Base-by-base conservation (phyloP, 2,329 filamentous ascomycete genomes). In the Coniochaeta prunicola region DNA sequence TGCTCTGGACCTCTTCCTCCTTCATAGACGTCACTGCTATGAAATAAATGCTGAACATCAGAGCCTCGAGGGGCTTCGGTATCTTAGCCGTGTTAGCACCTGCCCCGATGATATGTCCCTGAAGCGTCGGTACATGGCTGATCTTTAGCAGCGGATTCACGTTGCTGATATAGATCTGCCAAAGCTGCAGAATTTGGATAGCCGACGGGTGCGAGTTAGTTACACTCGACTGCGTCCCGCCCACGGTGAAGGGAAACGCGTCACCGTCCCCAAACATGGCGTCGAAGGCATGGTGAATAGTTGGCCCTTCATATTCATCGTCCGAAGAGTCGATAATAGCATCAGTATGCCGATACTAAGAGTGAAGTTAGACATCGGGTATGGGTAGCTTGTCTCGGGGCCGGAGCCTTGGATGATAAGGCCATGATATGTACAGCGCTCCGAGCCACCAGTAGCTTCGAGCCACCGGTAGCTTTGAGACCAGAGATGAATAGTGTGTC, bases 131-230 rank as follows among this genome's bases (percentile, higher is more conserved):
- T 0, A 83, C 81, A 66, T 90, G 87, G 0, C 84, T 86, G 59
- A 90, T 76, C 66, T 89, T 90, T 53, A 89, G 75, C 6, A 91
- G 68, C 0, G 87, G 85, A 64, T 90, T 85, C 64, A 90, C 82
- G 64, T 89, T 89, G 62, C 85, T 81, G 45, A 90, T 78, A 66
- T 88, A 90, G 17, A 83, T 78, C 69, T 89, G 86, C 87, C 87
- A 90, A 19, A 87, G 74, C 63, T 83, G 79, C 60, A 87, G 81
- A 57, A 86, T 85, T 59, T 85, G 82, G 21, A 85, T 79, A 26
- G 80, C 74, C 1, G 79, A 68, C 10, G 84, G 84, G 62, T 85
- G 82, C 17, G 75, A 69, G 55, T 74, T 72, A 3, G 77, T 77
- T 55, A 83, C 72, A 54, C 73, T 73, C 19, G 71, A 67, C 17